A percentile compares a stretch with the other conserved stretches of the same genome.
Conservation (phyloP, 306 rosid genomes). For the Notholithocarpus densiflorus region DNA sequence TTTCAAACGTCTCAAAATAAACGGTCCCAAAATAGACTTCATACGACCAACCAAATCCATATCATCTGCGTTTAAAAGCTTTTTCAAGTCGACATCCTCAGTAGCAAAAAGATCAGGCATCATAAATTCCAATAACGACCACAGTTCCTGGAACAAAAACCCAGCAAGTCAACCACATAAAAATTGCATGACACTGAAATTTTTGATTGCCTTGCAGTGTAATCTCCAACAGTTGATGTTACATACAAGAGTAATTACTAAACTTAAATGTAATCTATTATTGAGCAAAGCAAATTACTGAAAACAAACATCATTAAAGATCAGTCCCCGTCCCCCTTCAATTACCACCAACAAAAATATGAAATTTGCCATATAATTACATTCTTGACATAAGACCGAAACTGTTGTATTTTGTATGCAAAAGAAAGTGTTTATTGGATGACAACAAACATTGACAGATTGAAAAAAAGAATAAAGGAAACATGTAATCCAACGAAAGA, state of each 20-base stretch:
- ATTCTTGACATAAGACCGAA: neutral
- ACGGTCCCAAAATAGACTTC: slow-evolving; percentile 97
- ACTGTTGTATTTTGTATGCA: neutral
- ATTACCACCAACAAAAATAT: neutral
- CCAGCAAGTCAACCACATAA: slow-evolving; percentile 19
- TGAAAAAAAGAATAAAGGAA: neutral
- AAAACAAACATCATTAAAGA: neutral
- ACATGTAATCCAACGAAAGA: neutral
- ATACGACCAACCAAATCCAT: slow-evolving; percentile 73
- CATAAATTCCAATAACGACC: slow-evolving; percentile 97
- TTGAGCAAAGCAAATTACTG: neutral
- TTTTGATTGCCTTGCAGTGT: neutral
- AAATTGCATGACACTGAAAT: slow-evolving; percentile 11
- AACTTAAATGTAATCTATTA: neutral
- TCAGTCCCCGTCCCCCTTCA: neutral
- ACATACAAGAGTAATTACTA: neutral
- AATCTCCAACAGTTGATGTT: neutral
- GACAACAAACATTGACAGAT: neutral
- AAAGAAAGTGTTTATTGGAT: neutral
- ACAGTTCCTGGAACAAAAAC: slow-evolving; percentile 71
- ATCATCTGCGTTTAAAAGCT: slow-evolving; percentile 71
- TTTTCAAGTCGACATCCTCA: slow-evolving; percentile 91
- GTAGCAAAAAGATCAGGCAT: slow-evolving; percentile 88
- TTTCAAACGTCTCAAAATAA: slow-evolving; percentile 87
- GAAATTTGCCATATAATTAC: neutral